These are phyloP conservation scores for Hyparrhenia diplandra DNA, from an alignment of 176 grass and related monocot genomes.

Conservation along the genomic window DNA sequence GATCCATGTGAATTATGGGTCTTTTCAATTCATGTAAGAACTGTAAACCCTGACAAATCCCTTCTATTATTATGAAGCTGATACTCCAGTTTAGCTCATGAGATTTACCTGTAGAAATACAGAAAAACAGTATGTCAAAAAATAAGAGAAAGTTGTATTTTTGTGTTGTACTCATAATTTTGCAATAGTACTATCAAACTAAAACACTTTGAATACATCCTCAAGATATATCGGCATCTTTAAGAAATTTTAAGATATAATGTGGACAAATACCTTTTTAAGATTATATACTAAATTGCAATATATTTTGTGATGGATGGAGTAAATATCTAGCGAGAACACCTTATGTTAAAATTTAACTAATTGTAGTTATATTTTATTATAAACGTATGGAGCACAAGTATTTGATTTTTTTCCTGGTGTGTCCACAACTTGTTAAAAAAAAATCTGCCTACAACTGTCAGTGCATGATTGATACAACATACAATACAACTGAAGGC, in stretches of 20 bases:
- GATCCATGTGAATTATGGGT: constrained; percentile 10
- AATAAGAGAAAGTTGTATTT: too few species aligned
- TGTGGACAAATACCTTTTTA: too few species aligned
- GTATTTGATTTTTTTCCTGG: not conserved
- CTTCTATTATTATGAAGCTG: not conserved
- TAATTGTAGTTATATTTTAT: not conserved
- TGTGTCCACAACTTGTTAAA: not conserved
- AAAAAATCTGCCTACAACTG: not conserved
- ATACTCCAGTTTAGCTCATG: not conserved
- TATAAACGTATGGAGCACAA: not conserved
- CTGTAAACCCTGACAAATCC: not conserved
- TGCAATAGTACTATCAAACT: too few species aligned
- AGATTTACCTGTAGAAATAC: not conserved
- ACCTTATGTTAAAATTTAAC: not conserved
- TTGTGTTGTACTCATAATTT: too few species aligned
- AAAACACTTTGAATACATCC: too few species aligned
- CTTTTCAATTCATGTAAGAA: constrained; percentile 3
- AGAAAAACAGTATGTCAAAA: not conserved
- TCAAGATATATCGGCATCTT: too few species aligned
- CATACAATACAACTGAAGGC: not conserved
- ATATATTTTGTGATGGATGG: too few species aligned
- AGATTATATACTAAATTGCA: too few species aligned
- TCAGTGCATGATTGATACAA: not conserved
- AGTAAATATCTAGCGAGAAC: too few species aligned
- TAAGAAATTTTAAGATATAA: too few species aligned